Evolutionary conservation across 2,329 filamentous ascomycete genomes (phyloP), one percentile per base, ranked within the genome.

Genomic region (Verticillium longisporum): DNA sequence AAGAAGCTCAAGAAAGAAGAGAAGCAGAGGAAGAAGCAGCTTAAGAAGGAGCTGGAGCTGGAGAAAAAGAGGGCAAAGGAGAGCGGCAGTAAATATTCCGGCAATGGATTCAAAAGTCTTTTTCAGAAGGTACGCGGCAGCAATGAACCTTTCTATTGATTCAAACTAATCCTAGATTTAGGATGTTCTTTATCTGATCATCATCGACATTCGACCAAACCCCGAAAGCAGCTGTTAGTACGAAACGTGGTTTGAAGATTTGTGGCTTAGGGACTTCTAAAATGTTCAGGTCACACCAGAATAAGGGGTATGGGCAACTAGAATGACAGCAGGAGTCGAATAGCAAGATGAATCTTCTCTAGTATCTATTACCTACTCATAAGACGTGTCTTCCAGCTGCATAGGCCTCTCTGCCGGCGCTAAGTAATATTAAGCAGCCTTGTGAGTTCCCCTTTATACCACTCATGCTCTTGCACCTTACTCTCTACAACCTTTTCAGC

Each of bases 111-210:
- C 4, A 61, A 38, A 18, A 41, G 56, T 41, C 21, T 63, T 0
- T 62, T 63, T 2, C 62, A 62, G 31, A 64, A 57, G 58, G 62
- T 60, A 59, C 54, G 32, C 1, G 13, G 21, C 18, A 2, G 1
- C 6, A 5, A 3, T 2, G 5, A 7, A 31, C 4, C 3, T 0
- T 14, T 2, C 1, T 10, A 3, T 1, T 6, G 15, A 15, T 7
- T 13, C 1, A 3, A 9, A 64, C 26, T 31, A 5, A 31, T 31
- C 26, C 5, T 5, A 4, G 26, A 31, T 31, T 31, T 5, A 31
- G 62, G 62, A 62, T 33, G 58, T 64, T 7, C 45, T 64, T 1
- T 62, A 64, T 6, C 55, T 64, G 5, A 55, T 62, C 1, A 57
- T 64, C 13, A 32, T 62, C 2, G 62, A 58, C n/a, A 53, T 53